Base-by-base conservation (phyloP, 192 early-diverging fungal species). In the Gaertneriomyces semiglobifer region DNA sequence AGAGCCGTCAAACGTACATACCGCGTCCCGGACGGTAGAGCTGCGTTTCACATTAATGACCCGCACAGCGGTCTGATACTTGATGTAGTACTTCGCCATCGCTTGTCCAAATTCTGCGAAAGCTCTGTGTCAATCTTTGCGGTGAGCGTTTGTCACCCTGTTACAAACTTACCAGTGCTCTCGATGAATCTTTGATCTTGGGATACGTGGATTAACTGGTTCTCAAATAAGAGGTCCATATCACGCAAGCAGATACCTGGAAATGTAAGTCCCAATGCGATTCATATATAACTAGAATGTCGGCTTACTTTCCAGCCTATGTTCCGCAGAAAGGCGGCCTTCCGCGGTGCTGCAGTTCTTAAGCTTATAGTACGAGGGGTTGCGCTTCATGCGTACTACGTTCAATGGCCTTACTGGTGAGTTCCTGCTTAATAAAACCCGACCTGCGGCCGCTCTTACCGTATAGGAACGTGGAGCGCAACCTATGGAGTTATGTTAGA, bases 391-490 rank as follows among this genome's bases (percentile, higher is more conserved):
- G 7, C 82, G 62, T n/a, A 84, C 75, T 79, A 64, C 60, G 59
- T 20, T 16, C 4, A 10, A 8, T 12, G 48, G 14, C 48, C 48
- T 51, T 51, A n/a, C 14, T 14, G 14, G 18, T 14, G 48, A 50
- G 2, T 50, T 50, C 2, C 14, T 12, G 18, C 38, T 0, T 3
- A 25, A 2, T 25, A 57, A 62, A 14, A 53, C 12, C 1, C 39
- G 61, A 16, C 25, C 53, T 4, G 50, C 2, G 2, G 11, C 51
- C 7, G 7, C 44, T 14, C 53, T 62, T 69, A 80, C 79, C 75
- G 60, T 82, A 81, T 10, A 84, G 66, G 74, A 82, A 84, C 7
- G 83, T 76, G 20, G 80, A 80, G 51, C 77, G 77, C 19, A 84
- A 63, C 80, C 78, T 80, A 50, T 18, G 47, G 76, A 77, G 8